These are phyloP conservation scores for Diutina mesorugosa DNA, from an alignment of 1,139 yeast genomes.

Conservation along the genomic window DNA sequence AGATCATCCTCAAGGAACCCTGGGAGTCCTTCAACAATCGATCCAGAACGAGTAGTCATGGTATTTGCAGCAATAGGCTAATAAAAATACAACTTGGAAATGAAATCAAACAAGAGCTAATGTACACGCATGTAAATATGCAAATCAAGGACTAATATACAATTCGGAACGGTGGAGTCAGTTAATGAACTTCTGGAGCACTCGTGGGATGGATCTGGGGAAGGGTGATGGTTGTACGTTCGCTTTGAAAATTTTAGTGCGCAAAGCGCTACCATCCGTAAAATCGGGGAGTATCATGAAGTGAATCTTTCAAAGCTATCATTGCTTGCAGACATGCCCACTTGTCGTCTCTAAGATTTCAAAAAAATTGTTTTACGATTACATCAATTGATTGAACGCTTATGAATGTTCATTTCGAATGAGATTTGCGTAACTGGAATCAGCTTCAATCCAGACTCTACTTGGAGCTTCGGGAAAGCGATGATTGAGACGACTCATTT, in stretches of 20 bases:
- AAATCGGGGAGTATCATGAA: not conserved
- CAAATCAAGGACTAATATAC: not conserved
- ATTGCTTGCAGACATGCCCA: no score
- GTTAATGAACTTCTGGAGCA: not conserved
- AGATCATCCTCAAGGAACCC: conserved; percentile 1
- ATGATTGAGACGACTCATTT: no score
- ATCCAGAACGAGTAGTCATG: conserved; percentile 2
- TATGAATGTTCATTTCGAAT: no score
- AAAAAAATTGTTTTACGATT: no score
- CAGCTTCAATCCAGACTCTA: no score
- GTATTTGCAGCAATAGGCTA: not conserved
- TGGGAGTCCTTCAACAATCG: conserved; percentile 1
- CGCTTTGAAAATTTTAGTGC: not conserved
- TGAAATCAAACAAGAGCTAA: not conserved
- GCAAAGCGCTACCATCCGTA: not conserved
- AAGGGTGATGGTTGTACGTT: not conserved
- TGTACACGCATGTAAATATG: not conserved
- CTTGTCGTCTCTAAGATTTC: no score
- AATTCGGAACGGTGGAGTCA: not conserved
- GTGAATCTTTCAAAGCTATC: not conserved
- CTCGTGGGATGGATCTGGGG: not conserved
- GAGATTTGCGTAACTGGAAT: no score
- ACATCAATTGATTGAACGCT: no score
- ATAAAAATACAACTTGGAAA: not conserved
- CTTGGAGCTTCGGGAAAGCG: no score